Evolutionary conservation across 2,329 filamentous ascomycete genomes (phyloP).

Genomic region (Mycosphaerella sp.): DNA sequence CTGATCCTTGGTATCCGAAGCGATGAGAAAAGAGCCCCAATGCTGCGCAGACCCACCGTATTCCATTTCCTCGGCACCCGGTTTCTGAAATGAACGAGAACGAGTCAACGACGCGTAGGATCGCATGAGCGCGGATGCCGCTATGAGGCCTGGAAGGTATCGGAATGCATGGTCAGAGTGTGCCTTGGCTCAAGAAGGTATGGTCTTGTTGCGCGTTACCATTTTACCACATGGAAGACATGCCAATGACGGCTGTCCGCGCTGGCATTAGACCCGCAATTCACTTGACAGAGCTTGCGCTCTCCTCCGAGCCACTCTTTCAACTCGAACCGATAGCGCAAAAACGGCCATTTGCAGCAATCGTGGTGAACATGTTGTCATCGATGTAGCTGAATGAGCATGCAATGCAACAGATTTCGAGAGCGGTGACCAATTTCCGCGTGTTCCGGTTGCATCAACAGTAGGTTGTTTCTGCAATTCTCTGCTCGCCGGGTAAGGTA

Average conservation of each 20-base stretch:
- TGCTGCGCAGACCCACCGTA: too few species aligned
- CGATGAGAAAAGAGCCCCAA: conserved; percentile 2
- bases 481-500: neutral
- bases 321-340: too few species aligned
- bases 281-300: too few species aligned
- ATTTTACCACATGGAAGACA: neutral
- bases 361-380: too few species aligned
- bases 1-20: conserved; percentile 28
- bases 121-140: neutral
- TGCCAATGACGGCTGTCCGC: too few species aligned
- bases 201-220: neutral
- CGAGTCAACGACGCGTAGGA: neutral
- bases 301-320: too few species aligned
- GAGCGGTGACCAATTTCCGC: too few species aligned
- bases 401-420: neutral
- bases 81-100: neutral
- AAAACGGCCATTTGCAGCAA: too few species aligned
- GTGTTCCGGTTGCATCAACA: too few species aligned
- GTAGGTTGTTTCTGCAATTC: neutral
- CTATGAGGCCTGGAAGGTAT: neutral
- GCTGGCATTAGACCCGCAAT: too few species aligned
- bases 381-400: neutral
- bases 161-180: neutral
- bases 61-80: too few species aligned
- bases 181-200: neutral